phyloP scores from a whole-genome alignment of 176 grass and related monocot genomes.

The Puccinellia tenuiflora region DNA sequence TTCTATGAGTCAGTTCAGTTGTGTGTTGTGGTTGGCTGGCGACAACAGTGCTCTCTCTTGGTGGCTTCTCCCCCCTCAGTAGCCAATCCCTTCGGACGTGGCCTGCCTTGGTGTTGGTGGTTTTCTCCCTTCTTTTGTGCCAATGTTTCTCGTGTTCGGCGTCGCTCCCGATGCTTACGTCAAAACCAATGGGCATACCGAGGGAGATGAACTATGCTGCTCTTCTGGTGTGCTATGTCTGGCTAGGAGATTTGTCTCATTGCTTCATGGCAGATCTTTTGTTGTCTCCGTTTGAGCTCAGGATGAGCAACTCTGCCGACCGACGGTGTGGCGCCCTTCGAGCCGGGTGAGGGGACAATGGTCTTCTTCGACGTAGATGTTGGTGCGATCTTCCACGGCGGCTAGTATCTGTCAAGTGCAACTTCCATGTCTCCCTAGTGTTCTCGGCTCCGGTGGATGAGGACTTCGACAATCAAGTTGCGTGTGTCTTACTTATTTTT shows the following conservation, averaged over 20 bases:
- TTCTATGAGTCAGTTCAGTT: neutral
- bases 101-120: neutral
- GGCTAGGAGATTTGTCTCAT: neutral
- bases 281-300: neutral
- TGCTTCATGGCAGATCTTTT: neutral
- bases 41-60: neutral
- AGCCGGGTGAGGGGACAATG: neutral
- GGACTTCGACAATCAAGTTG: neutral
- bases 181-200: neutral
- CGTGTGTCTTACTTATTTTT: neutral
- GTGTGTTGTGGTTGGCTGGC: neutral
- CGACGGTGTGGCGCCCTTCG: neutral
- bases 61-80: neutral
- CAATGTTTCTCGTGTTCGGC: neutral
- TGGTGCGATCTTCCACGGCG: neutral
- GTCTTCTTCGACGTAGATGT: neutral
- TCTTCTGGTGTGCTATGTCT: too few relatives aligned
- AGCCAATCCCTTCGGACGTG: neutral
- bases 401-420: neutral
- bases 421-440: neutral
- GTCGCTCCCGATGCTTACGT: neutral
- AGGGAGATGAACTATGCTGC: too few relatives aligned
- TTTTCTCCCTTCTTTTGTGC: neutral
- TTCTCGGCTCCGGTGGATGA: neutral
- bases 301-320: neutral